Base-by-base conservation (phyloP, 768 basidiomycete genomes). In the Naganishia kalamii region DNA sequence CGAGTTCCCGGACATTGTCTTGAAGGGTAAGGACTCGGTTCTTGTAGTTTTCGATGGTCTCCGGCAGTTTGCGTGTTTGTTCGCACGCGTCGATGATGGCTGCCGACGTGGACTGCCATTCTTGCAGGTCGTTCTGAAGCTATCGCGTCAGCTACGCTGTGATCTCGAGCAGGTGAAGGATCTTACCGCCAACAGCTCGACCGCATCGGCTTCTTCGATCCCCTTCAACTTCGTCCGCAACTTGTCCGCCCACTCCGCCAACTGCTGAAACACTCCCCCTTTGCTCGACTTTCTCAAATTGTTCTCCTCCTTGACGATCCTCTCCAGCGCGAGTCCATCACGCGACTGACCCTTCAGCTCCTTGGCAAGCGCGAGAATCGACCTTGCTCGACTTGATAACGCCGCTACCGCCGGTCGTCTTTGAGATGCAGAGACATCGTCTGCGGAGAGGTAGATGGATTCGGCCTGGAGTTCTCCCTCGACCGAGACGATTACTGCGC, bases 51-150 rank as follows among this genome's bases (percentile, higher is more conserved):
- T 57, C 54, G 4, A 57, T 57, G 13, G 40, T 4, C 4, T 57
- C 54, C 27, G 54, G 54, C 23, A 57, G 54, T 15, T 23, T 41
- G n/a, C 37, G 35, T 25, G 54, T 57, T 17, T 57, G 32, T 23
- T 57, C 54, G 54, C 54, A 57, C 11, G 54, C 54, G n/a, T 40
- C 54, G n/a, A 57, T 57, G 37, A 57, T 57, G 23, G 33, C 54
- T 33, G 54, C 54, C 1, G 54, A 57, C 54, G 40, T 3, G 12
- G 35, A 40, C 13, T 37, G 37, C 54, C 54, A 57, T 57, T 57
- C 54, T 40, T 57, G 54, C 54, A 57, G 32, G 35, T 57, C 40
- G 32, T 57, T 35, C 54, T 57, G 32, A 52, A 25, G 21, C 15
- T 19, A n/a, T 19, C 4, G 7, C 35, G 35, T 52, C 33, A 35